Percentiles rank a stretch among this genome's conserved stretches.
These are phyloP conservation scores for Podospora conica DNA, from an alignment of 495 filamentous ascomycete species.

Conservation along the genomic window DNA sequence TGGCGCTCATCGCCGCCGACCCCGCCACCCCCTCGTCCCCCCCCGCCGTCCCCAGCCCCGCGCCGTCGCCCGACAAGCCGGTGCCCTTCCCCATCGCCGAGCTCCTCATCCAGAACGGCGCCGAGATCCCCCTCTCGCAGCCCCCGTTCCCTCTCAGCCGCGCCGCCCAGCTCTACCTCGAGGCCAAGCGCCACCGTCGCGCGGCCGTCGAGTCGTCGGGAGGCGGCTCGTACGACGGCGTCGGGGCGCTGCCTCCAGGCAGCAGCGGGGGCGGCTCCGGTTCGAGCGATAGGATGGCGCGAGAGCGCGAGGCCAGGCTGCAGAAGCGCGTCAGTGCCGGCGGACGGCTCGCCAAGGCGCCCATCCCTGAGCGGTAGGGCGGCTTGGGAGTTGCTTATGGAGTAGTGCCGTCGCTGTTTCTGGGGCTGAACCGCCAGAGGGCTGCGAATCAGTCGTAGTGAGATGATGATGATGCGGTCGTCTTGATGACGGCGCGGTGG, in stretches of 20 bases:
- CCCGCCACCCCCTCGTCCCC: constrained; percentile 60
- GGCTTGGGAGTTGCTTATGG: constrained; percentile 24
- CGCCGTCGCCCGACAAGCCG: constrained; percentile 29
- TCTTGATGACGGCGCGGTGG: neutral
- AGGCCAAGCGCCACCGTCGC: constrained; percentile 61
- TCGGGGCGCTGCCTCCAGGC: constrained; percentile 18
- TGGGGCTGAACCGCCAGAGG: constrained; percentile 4
- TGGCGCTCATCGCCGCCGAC: constrained; percentile 92
- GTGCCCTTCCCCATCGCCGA: constrained; percentile 80
- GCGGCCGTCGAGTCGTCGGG: constrained; percentile 35
- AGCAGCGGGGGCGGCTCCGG: constrained; percentile 13
- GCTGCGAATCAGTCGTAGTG: neutral
- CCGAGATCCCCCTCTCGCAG: constrained; percentile 67
- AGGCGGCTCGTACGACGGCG: constrained; percentile 22
- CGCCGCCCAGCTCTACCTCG: constrained; percentile 75
- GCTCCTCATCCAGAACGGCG: constrained; percentile 88
- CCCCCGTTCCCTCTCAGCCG: constrained; percentile 66
- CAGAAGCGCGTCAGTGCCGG: constrained; percentile 61
- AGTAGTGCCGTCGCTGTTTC: constrained; percentile 19
- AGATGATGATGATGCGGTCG: neutral
- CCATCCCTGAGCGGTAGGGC: constrained; percentile 50
- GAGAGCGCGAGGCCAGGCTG: constrained; percentile 48
- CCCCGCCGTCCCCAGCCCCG: constrained; percentile 22
- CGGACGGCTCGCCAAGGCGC: constrained; percentile 51
- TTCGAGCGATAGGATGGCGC: constrained; percentile 37